Evolutionary conservation across 768 basidiomycete genomes (phyloP).

Genomic region (Cystofilobasidium ferigula): DNA sequence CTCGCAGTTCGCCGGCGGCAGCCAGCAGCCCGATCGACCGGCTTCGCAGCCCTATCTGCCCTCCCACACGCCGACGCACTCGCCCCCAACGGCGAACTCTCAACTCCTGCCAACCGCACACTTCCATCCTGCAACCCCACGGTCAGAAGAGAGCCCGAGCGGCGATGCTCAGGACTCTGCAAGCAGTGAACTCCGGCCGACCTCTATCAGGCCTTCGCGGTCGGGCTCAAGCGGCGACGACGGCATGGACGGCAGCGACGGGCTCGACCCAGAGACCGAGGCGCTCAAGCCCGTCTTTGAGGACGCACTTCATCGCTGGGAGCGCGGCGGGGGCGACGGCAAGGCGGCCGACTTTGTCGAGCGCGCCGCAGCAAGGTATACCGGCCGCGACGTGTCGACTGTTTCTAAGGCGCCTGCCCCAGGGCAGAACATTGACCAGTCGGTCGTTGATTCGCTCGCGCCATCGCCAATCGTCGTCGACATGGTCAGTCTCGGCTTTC

Average conservation of each 20-base stretch:
- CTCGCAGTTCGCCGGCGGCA: no score
- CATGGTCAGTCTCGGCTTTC: background rate
- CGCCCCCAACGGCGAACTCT: no score
- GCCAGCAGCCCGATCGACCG: no score
- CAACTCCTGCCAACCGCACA: no score
- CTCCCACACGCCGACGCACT: no score
- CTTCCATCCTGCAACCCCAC: no score
- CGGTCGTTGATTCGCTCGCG: background rate
- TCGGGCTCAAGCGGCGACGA: background rate
- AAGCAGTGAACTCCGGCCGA: background rate
- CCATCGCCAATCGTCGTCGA: background rate
- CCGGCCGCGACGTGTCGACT: background rate
- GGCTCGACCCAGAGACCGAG: background rate
- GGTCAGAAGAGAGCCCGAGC: no score
- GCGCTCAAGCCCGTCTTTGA: background rate
- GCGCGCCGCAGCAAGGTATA: background rate
- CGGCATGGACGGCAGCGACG: background rate
- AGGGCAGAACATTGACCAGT: background rate
- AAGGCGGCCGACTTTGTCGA: slow-evolving; percentile 2
- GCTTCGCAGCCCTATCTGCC: no score
- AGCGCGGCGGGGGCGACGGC: background rate
- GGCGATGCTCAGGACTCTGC: no score
- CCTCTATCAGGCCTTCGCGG: background rate
- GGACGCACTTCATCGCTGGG: background rate
- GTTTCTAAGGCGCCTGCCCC: background rate